Evolutionary conservation across 495 filamentous ascomycete genomes (phyloP).

Genomic region (Astrocystis sublimbata): DNA sequence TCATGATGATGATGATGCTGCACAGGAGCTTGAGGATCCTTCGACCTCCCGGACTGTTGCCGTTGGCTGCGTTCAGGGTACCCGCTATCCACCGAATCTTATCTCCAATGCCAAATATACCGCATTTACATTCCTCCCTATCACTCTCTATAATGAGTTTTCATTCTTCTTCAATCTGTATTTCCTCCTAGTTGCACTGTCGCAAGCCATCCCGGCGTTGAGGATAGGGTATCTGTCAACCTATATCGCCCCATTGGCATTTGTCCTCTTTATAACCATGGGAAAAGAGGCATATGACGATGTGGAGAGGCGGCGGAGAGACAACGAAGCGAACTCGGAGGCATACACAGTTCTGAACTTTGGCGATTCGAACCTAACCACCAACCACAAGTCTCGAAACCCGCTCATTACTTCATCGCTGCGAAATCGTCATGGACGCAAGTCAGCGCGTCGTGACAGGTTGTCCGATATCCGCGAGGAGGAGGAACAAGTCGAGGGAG

Average conservation of each 20-base stretch:
- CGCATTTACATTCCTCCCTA: constrained; percentile 89
- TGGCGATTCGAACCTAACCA: constrained; percentile 43
- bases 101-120: constrained; percentile 98
- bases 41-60: constrained; percentile 53
- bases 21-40: constrained; percentile 54
- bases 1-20: constrained; percentile 28
- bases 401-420: constrained; percentile 39
- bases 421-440: constrained; percentile 35
- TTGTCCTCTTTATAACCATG: constrained; percentile 86
- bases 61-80: constrained; percentile 50
- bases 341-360: constrained; percentile 79
- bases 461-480: constrained; percentile 55
- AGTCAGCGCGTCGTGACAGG: constrained; percentile 37
- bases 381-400: constrained; percentile 32
- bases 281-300: constrained; percentile 97
- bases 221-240: constrained; percentile 93
- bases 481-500: constrained; percentile 52
- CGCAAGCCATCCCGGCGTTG: constrained; percentile 84
- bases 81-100: constrained; percentile 75
- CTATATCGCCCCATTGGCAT: constrained; percentile 89
- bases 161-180: constrained; percentile 99
- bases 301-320: constrained; percentile 77
- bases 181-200: constrained; percentile 91
- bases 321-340: constrained; percentile 94
- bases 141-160: constrained; percentile 97